These are phyloP conservation scores for Ilyonectria robusta DNA, from an alignment of 2,329 filamentous ascomycete species.

Conservation along the genomic window DNA sequence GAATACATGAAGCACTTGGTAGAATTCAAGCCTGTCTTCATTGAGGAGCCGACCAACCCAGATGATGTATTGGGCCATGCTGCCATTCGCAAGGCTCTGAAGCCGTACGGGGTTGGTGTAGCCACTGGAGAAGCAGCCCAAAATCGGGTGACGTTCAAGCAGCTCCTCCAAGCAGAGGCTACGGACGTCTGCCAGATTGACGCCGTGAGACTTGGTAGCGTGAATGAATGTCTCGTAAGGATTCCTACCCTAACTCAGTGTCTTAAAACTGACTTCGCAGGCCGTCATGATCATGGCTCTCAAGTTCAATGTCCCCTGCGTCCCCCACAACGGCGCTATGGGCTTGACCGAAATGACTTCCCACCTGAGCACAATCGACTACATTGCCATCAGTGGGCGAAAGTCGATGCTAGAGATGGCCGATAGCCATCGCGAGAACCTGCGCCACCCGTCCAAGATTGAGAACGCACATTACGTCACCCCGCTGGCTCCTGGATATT, in stretches of 20 bases:
- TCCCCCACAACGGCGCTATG: slow-evolving; percentile 91
- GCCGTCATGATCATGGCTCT: slow-evolving; percentile 92
- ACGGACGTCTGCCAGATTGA: slow-evolving; percentile 93
- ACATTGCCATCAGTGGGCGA: slow-evolving; percentile 87
- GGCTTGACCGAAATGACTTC: slow-evolving; percentile 94
- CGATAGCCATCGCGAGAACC: slow-evolving; percentile 94
- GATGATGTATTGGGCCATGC: slow-evolving; percentile 93
- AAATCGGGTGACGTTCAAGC: slow-evolving; percentile 95
- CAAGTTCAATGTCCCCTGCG: slow-evolving; percentile 84
- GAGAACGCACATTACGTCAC: slow-evolving; percentile 91
- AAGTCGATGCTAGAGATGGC: slow-evolving; percentile 90
- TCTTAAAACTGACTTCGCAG: slow-evolving; percentile 10
- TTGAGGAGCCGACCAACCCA: slow-evolving; percentile 92
- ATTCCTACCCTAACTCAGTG: background rate
- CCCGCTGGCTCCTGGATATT: slow-evolving; percentile 78
- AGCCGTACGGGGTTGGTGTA: slow-evolving; percentile 82
- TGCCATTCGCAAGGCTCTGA: slow-evolving; percentile 84
- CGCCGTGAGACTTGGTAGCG: slow-evolving; percentile 88
- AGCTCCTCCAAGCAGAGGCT: slow-evolving; percentile 83
- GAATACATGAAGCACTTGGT: slow-evolving; percentile 86
- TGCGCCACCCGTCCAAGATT: slow-evolving; percentile 84
- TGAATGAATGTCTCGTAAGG: slow-evolving; percentile 82
- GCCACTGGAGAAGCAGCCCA: slow-evolving; percentile 97
- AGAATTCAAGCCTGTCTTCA: slow-evolving; percentile 92
- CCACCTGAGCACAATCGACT: slow-evolving; percentile 92